Percentiles rank a stretch among this genome's conserved stretches.
These are phyloP conservation scores for Penicillium egyptiacum DNA, from an alignment of 495 filamentous ascomycete genomes.

Conservation along the genomic window DNA sequence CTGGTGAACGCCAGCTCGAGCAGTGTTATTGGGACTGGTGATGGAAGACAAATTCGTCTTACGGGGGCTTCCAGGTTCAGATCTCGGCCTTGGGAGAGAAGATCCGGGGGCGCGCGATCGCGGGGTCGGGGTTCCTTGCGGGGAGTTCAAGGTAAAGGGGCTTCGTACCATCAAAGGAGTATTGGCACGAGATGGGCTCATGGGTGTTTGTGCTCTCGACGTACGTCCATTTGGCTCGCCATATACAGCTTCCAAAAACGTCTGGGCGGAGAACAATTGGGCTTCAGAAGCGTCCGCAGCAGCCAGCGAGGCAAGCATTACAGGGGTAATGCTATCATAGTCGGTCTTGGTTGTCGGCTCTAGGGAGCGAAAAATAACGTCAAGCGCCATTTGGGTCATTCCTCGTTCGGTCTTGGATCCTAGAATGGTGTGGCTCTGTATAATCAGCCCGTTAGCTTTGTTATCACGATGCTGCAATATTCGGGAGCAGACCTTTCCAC, in stretches of 20 bases:
- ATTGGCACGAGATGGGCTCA: conserved; percentile 57
- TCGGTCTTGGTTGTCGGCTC: conserved; percentile 61
- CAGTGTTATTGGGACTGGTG: conserved; percentile 12
- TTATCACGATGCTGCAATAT: neutral
- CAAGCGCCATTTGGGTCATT: conserved; percentile 86
- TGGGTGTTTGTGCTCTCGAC: conserved; percentile 77
- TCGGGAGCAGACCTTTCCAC: conserved; percentile 72
- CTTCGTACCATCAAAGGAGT: conserved; percentile 48
- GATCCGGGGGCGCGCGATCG: conserved; percentile 27
- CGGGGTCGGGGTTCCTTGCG: conserved; percentile 24
- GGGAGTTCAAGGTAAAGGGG: conserved; percentile 28
- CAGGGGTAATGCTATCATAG: conserved; percentile 56
- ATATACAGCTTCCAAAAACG: conserved; percentile 80
- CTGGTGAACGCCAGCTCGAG: conserved; percentile 9
- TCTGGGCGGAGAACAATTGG: conserved; percentile 69
- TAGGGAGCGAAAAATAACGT: conserved; percentile 82
- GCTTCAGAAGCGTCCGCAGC: conserved; percentile 82
- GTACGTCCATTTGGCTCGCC: conserved; percentile 61
- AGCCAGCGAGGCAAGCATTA: conserved; percentile 67
- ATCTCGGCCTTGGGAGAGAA: conserved; percentile 27
- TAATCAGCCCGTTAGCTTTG: conserved; percentile 21
- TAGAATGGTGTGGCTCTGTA: conserved; percentile 94
- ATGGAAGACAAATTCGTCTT: conserved; percentile 10
- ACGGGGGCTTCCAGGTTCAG: conserved; percentile 27
- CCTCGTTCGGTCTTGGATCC: conserved; percentile 84